Evolutionary conservation across 345 rosid genomes (phyloP).

Genomic region (Populus deltoides): DNA sequence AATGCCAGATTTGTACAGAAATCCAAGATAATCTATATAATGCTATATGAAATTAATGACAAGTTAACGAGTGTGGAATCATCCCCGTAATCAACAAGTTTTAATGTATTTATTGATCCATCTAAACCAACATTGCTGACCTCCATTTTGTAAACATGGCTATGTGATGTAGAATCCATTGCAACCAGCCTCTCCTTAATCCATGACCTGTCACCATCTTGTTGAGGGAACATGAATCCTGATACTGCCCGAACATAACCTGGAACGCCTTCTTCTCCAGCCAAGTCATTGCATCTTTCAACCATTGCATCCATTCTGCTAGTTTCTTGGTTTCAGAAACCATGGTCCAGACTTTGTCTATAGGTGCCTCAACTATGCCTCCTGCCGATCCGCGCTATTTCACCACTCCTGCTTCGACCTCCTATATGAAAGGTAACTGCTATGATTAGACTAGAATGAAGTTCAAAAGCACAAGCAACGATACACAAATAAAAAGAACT

Average conservation of each 20-base stretch:
- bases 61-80: slow-evolving; percentile 38
- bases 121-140: slow-evolving; percentile 54
- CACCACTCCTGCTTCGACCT: slow-evolving; percentile 12
- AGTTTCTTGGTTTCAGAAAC: slow-evolving; percentile 44
- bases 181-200: slow-evolving; percentile 52
- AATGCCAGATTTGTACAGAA: slow-evolving; percentile 50
- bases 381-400: slow-evolving; percentile 48
- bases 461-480: not conserved
- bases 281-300: slow-evolving; percentile 44
- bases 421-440: slow-evolving; percentile 18
- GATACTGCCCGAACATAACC: slow-evolving; percentile 47
- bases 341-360: slow-evolving; percentile 42
- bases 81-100: slow-evolving; percentile 40
- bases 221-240: slow-evolving; percentile 59
- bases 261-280: slow-evolving; percentile 42
- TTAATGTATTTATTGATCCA: slow-evolving; percentile 44
- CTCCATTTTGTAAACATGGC: slow-evolving; percentile 46
- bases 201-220: slow-evolving; percentile 56
- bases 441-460: not conserved
- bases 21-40: slow-evolving; percentile 44
- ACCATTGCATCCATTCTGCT: slow-evolving; percentile 60
- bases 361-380: slow-evolving; percentile 46
- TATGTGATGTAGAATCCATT: slow-evolving; percentile 34
- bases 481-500: not conserved
- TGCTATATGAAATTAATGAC: slow-evolving; percentile 29